These are phyloP conservation scores for Nepenthes alata DNA, from an alignment of 179 eudicot genomes.

Conservation along the genomic window DNA sequence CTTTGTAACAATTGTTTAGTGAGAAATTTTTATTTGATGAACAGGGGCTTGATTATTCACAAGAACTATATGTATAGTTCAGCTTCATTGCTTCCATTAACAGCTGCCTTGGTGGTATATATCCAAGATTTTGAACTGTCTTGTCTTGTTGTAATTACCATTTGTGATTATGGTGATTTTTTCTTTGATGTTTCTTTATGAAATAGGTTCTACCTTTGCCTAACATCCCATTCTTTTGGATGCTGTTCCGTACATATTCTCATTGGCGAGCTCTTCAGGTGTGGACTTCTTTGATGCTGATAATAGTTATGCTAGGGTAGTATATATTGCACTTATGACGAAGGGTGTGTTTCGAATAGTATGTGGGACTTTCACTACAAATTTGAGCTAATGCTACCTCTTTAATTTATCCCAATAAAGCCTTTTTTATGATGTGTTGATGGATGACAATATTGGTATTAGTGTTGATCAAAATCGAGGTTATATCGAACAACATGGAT, in stretches of 20 bases:
- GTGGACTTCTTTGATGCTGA: slow-evolving; percentile 3
- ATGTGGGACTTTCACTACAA: background rate
- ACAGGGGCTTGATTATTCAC: slow-evolving; percentile 80
- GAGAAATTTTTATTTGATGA: slow-evolving; percentile 3
- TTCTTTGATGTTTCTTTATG: background rate
- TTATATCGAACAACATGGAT: too few species aligned
- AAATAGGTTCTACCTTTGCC: slow-evolving; percentile 89
- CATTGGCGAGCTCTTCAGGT: slow-evolving; percentile 98
- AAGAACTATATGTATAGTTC: slow-evolving; percentile 85
- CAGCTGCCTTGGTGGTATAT: slow-evolving; percentile 56
- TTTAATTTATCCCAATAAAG: too few species aligned
- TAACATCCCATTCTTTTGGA: slow-evolving; percentile 95
- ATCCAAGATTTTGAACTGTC: slow-evolving; percentile 1
- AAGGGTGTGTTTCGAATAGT: too few species aligned
- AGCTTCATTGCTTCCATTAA: slow-evolving; percentile 63
- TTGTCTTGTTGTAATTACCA: background rate
- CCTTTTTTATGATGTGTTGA: too few species aligned
- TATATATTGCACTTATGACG: too few species aligned
- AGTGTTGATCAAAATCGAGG: too few species aligned
- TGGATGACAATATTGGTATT: background rate
- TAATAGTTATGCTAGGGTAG: too few species aligned
- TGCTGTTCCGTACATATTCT: slow-evolving; percentile 83
- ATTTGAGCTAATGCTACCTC: background rate
- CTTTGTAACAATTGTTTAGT: background rate
- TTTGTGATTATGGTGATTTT: slow-evolving; percentile 2